Evolutionary conservation across 495 filamentous ascomycete species (phyloP).

Genomic region (Rhypophila decipiens): DNA sequence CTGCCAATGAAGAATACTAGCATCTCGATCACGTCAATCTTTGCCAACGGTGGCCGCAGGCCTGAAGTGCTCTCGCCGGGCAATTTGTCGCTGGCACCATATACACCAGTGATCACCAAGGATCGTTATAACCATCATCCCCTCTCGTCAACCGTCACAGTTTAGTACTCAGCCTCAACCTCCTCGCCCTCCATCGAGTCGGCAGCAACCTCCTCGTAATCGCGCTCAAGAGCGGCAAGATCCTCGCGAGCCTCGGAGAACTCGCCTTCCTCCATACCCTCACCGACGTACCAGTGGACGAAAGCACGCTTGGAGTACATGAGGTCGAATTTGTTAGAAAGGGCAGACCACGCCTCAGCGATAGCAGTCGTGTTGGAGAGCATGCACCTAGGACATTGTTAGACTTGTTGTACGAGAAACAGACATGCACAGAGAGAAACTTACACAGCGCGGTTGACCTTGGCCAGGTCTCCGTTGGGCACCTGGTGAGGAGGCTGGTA

Average conservation of each 20-base stretch:
- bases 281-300: slow-evolving; percentile 99
- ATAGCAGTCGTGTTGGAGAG: slow-evolving; percentile 99
- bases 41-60: slow-evolving; percentile 15
- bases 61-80: slow-evolving; percentile 7
- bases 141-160: slow-evolving; percentile 7
- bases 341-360: slow-evolving; percentile 94
- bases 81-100: slow-evolving; percentile 12
- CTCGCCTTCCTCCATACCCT: slow-evolving; percentile 99
- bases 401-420: slow-evolving; percentile 14
- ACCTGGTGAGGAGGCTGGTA: slow-evolving; percentile 94
- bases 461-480: slow-evolving; percentile 93
- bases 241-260: slow-evolving; percentile 99
- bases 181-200: slow-evolving; percentile 90
- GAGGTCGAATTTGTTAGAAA: slow-evolving; percentile 98
- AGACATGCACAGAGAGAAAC: slow-evolving; percentile 31
- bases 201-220: slow-evolving; percentile 98
- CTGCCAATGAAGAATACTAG: slow-evolving; percentile 26
- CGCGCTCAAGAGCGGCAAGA: slow-evolving; percentile 92
- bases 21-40: slow-evolving; percentile 13
- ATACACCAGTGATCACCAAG: slow-evolving; percentile 10
- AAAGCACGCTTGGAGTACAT: slow-evolving; percentile 99
- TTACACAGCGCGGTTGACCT: slow-evolving; percentile 96
- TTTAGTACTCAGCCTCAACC: slow-evolving; percentile 91
- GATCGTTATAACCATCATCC: slow-evolving; percentile 9
- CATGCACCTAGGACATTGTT: slow-evolving; percentile 66